Evolutionary conservation across 768 basidiomycete species (phyloP).

Genomic region (Hericium coralloides): DNA sequence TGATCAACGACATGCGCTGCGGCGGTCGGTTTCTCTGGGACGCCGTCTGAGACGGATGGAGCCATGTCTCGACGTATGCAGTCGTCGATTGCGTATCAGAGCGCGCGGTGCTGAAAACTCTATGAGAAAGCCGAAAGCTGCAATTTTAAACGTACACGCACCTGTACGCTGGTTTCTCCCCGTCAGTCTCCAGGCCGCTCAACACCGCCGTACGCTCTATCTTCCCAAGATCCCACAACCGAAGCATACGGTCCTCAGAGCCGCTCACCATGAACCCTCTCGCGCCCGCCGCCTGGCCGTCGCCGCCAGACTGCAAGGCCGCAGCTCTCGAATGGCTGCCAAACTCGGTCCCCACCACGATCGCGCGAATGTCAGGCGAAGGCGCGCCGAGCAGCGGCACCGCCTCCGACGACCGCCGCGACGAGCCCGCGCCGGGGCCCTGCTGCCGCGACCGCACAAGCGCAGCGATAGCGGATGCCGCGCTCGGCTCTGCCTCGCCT

Average conservation of each 20-base stretch:
- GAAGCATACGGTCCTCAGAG: slow-evolving; percentile 81
- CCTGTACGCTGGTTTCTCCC: slow-evolving; percentile 75
- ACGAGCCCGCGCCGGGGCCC: slow-evolving; percentile 14
- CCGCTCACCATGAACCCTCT: slow-evolving; percentile 80
- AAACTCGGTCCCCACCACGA: slow-evolving; percentile 70
- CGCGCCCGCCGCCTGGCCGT: slow-evolving; percentile 7
- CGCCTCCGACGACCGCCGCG: slow-evolving; percentile 17
- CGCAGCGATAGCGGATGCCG: slow-evolving; percentile 71
- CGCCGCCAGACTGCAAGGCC: slow-evolving; percentile 13
- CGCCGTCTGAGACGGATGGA: slow-evolving; percentile 29
- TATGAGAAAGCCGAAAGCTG: slow-evolving; percentile 1
- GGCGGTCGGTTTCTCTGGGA: slow-evolving; percentile 58
- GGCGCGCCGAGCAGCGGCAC: slow-evolving; percentile 33
- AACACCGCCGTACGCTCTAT: slow-evolving; percentile 69
- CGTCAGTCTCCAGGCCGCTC: slow-evolving; percentile 69
- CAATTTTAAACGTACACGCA: slow-evolving; percentile 22
- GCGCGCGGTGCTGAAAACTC: slow-evolving; percentile 21
- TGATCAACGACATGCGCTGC: slow-evolving; percentile 70
- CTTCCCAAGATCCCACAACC: slow-evolving; percentile 80
- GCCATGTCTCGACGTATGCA: slow-evolving; percentile 59
- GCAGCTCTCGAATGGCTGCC: slow-evolving; percentile 46
- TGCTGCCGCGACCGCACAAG: slow-evolving; percentile 64
- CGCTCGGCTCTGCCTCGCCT: slow-evolving; percentile 48
- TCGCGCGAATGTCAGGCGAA: slow-evolving; percentile 57
- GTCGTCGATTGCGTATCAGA: slow-evolving; percentile 37